Base-by-base conservation (phyloP, 208 protist genomes). In the Crithidia brevicula region DNA sequence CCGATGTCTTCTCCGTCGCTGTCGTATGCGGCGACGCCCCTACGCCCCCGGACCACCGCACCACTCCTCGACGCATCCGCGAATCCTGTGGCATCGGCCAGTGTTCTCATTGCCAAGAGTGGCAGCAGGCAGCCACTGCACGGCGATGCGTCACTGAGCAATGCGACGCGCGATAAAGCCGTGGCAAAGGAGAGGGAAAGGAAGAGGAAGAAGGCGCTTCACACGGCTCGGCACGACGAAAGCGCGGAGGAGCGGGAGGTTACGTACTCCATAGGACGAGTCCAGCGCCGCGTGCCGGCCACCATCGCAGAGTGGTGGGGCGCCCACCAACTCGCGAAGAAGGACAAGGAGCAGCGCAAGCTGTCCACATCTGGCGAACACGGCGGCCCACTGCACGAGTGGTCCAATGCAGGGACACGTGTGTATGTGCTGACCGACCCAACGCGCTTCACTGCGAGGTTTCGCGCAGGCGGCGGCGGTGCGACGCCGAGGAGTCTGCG, bases 201-300 rank as follows among this genome's bases (percentile, higher is more conserved):
- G n/a, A n/a, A n/a, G 42, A 18, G 16, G 42, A 7, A 20, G 42
- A 13, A n/a, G 18, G n/a, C 52, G 27, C 64, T 15, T 20, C 13
- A 34, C 13, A 15, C n/a, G 16, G 22, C 15, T 38, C 57, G 38
- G 42, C 70, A 76, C 43, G 33, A 27, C 1, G 70, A 76, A 16
- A 76, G 53, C 31, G 36, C 33, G 15, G 70, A 76, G 62, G 62
- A 76, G 31, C 61, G 53, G 4, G 62, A 65, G 30, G 70, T 76
- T 8, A 76, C 62, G 30, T 76, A 76, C 62, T 69, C 70, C 27
- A 60, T 76, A 22, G 62, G 36, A 4, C 61, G 47, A 9, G 70
- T 76, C 30, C 47, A 31, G 28, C 70, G 20, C 0, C 54, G 33
- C 4, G 20, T 60, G 16, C 33, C 42, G 31, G 60, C 70, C 20